Evolutionary conservation across 164 flowering plant species (phyloP), one percentile per base, ranked within the genome.

Genomic region (Tetrastigma voinierianum): DNA sequence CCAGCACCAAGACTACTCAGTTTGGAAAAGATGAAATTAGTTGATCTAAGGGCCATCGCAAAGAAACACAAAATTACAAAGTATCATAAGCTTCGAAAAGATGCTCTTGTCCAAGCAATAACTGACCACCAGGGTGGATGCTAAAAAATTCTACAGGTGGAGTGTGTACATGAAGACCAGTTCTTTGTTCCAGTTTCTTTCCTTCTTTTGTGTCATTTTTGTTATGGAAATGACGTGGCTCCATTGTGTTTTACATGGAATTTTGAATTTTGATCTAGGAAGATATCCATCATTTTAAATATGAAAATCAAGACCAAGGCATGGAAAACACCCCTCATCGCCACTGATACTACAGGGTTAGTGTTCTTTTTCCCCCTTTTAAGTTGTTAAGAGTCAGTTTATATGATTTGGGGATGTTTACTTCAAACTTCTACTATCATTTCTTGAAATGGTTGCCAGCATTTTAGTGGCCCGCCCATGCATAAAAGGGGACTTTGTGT

Each of bases 31-130:
- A 14, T 71, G 66, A 57, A 59, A 5, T 1, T 78, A 17, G 15
- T 0, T 11, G 69, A 73, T 10, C 69, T 81, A 23, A 70, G 59
- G 56, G 58, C 46, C 54, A 52, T 81, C 1, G 84, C 80, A 12
- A 70, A 66, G 64, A 15, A 40, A 13, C 69, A 53, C 8, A 69
- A 76, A 1, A 6, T 81, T 48, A 59, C 20, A 24, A 47, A 56
- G 17, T 75, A 73, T 14, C 19, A 12, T 46, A 70, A 66, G 67
- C 79, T 77, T 12, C 55, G 52, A 6, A 80, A 72, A 70, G 14
- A 19, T 7, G 69, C 20, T 15, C 74, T 80, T 49, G 18, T 62
- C 16, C 32, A 72, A 61, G 57, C 2, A 25, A 55, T 72, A 65
- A 48, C 49, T 4, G 25, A 15, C 46, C 44, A 49, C 3, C 49